Evolutionary conservation across 2,329 filamentous ascomycete genomes (phyloP).

Genomic region (Aspergillus aculeatus): DNA sequence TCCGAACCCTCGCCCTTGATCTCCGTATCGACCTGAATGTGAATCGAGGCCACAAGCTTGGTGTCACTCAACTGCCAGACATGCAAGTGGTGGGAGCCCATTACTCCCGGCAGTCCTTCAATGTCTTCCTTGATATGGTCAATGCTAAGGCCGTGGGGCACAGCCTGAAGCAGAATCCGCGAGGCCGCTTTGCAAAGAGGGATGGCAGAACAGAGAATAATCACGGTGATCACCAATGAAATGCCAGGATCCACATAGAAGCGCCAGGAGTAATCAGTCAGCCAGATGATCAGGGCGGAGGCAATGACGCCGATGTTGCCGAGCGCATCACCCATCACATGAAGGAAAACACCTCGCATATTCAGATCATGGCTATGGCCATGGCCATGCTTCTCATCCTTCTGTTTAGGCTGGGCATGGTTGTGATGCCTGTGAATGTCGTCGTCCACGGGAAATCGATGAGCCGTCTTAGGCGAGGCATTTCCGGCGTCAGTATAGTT

Average conservation of each 20-base stretch:
- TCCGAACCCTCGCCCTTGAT: slow-evolving; percentile 75
- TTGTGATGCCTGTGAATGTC: slow-evolving; percentile 69
- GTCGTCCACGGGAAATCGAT: slow-evolving; percentile 21
- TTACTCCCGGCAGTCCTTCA: slow-evolving; percentile 74
- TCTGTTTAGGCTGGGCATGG: slow-evolving; percentile 69
- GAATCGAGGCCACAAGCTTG: slow-evolving; percentile 88
- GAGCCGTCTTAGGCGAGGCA: slow-evolving; percentile 11
- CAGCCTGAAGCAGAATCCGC: slow-evolving; percentile 90
- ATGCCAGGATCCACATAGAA: slow-evolving; percentile 89
- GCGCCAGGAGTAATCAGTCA: slow-evolving; percentile 76
- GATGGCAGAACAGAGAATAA: slow-evolving; percentile 57
- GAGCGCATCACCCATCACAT: slow-evolving; percentile 54
- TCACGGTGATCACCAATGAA: slow-evolving; percentile 87
- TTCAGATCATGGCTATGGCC: slow-evolving; percentile 66
- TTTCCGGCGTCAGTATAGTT: slow-evolving; percentile 35
- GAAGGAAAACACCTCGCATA: slow-evolving; percentile 75
- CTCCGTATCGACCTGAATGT: slow-evolving; percentile 88
- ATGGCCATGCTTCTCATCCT: slow-evolving; percentile 56
- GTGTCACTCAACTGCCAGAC: slow-evolving; percentile 97
- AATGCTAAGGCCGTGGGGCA: slow-evolving; percentile 81
- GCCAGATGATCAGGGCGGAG: slow-evolving; percentile 85
- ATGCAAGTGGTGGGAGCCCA: slow-evolving; percentile 92
- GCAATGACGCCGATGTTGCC: slow-evolving; percentile 50
- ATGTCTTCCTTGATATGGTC: slow-evolving; percentile 94
- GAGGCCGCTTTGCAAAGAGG: slow-evolving; percentile 53